Base-by-base conservation (phyloP, 164 flowering plant species). In the Aristolochia californica region DNA sequence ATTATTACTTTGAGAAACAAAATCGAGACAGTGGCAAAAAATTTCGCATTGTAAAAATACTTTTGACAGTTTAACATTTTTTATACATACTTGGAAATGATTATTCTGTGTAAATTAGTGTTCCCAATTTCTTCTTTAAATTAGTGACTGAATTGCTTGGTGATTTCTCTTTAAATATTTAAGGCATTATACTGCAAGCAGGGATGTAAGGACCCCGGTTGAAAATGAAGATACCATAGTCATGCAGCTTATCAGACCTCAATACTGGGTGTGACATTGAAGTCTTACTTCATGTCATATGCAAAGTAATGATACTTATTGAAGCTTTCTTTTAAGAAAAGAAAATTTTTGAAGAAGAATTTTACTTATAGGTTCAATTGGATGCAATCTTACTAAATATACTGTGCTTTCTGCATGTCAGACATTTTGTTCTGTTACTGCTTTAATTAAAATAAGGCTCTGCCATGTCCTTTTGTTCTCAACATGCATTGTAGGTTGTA, bases 191-290 rank as follows among this genome's bases (percentile, higher is more conserved):
- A 18, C n/a, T 18, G 17, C 24, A 43, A 55, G 44, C 64, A 86
- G 94, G 45, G 81, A 84, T 56, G 70, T 58, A 50, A 74, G 63
- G 68, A 84, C 79, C 76, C 96, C 83, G 65, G 68, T 87, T 63
- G 82, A 83, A 63, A 78, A 80, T 34, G 96, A 87, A 69, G 96
- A 85, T 66, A 55, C 43, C 55, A 76, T 75, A 14, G 70, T 77
- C 12, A 79, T 79, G 80, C 74, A 71, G 48, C 77, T 66, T 55
- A 80, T 87, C 58, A 80, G 65, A 54, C 52, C 83, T 54, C 79
- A 75, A 55, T 91, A 87, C 62, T 84, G 91, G 95, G 95, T 86
- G 81, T 51, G 17, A 28, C 61, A 55, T 58, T 55, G 47, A 30
- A 49, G 18, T 27, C 53, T 15, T 45, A 48, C 17, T 51, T 30